Conservation (phyloP, 768 basidiomycete genomes). For the Hysterangium stoloniferum region DNA sequence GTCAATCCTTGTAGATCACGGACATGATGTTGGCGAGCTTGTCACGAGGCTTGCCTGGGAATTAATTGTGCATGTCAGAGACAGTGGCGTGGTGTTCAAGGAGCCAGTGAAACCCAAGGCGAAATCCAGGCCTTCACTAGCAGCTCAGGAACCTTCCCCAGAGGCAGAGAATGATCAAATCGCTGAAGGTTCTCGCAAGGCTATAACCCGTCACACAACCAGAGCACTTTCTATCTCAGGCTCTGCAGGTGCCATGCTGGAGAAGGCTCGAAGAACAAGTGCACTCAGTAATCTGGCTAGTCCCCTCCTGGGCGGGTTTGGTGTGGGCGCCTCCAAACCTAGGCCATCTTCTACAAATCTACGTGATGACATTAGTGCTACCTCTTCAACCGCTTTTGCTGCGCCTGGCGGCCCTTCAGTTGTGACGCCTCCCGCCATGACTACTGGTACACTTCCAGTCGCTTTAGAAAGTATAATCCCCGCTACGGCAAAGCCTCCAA, state of each 20-base stretch:
- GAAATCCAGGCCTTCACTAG: constrained; percentile 21
- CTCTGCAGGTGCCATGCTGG: neutral
- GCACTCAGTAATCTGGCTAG: constrained; percentile 3
- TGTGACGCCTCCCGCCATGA: constrained; percentile 12
- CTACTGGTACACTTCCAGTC: constrained; percentile 17
- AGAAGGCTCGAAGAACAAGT: constrained; percentile 4
- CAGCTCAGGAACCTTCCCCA: neutral
- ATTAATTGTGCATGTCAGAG: constrained; percentile 61
- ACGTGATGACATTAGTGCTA: neutral
- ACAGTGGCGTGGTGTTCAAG: constrained; percentile 44
- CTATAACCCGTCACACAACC: neutral
- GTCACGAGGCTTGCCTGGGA: constrained; percentile 57
- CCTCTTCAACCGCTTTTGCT: neutral
- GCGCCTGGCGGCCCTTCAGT: neutral
- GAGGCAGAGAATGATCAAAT: neutral
- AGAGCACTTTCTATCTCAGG: neutral
- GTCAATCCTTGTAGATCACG: constrained; percentile 68
- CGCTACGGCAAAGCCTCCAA: constrained; percentile 70
- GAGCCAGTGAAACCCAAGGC: constrained; percentile 38
- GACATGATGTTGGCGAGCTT: constrained; percentile 52
- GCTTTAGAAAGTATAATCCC: constrained; percentile 70
- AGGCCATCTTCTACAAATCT: neutral
- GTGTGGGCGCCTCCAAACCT: constrained; percentile 1
- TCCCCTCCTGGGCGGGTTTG: constrained; percentile 10
- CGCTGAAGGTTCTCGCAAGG: neutral